These are phyloP conservation scores for Wickerhamiella sorbophila DNA, from an alignment of 805 yeast genomes.

Conservation along the genomic window DNA sequence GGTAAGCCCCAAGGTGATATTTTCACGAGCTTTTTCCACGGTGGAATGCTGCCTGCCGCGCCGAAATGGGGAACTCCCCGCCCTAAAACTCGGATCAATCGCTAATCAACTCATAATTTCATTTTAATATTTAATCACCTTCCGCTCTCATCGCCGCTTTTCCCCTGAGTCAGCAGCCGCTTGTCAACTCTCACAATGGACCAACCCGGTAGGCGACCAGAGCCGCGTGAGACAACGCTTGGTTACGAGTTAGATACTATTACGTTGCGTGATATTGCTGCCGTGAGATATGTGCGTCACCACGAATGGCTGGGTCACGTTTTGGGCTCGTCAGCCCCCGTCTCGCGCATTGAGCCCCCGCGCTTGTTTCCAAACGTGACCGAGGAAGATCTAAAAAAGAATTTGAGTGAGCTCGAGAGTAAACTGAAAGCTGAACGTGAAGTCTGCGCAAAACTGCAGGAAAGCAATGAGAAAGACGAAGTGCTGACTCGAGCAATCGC, in stretches of 20 bases:
- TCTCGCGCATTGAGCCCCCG: slow-evolving; percentile 17
- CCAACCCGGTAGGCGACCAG: slow-evolving; percentile 7
- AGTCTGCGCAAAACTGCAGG: slow-evolving; percentile 13
- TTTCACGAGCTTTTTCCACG: slow-evolving; percentile 1
- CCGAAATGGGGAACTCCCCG: slow-evolving; percentile 1
- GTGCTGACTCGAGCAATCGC: slow-evolving; percentile 17
- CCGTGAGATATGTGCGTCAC: slow-evolving; percentile 29
- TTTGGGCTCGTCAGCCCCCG: slow-evolving; percentile 26
- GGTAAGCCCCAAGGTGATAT: not conserved
- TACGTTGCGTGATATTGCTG: slow-evolving; percentile 30
- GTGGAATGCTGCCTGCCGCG: not conserved
- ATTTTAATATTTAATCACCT: not conserved
- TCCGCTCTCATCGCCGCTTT: not conserved
- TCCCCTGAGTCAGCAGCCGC: not conserved
- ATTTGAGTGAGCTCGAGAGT: slow-evolving; percentile 12
- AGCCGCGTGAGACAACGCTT: slow-evolving; percentile 17
- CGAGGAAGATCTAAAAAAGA: slow-evolving; percentile 11
- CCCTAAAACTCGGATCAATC: not conserved
- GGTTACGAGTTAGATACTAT: slow-evolving; percentile 31
- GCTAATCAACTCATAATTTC: not conserved
- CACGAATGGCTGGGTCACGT: slow-evolving; percentile 33
- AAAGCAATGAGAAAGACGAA: slow-evolving; percentile 12
- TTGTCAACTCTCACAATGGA: slow-evolving; percentile 4
- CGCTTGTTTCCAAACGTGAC: slow-evolving; percentile 6
- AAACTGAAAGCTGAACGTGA: slow-evolving; percentile 19